These are phyloP conservation scores for Tympanopsis confertula DNA, from an alignment of 2,329 filamentous ascomycete genomes.

Conservation along the genomic window DNA sequence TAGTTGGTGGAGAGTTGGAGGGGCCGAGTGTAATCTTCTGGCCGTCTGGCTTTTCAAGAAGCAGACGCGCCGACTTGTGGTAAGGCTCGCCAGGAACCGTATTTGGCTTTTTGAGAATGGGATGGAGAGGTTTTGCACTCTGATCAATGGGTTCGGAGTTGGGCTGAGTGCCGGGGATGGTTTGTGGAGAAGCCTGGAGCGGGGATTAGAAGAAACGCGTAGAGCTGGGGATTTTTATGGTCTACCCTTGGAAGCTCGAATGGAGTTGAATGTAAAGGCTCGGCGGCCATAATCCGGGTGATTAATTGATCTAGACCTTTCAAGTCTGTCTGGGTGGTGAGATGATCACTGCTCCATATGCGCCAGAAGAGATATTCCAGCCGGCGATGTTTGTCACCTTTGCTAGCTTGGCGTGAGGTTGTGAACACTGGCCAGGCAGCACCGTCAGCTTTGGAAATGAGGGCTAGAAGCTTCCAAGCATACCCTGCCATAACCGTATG, in stretches of 20 bases:
- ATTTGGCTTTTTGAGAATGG: slow-evolving; percentile 1
- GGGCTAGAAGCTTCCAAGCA: background rate
- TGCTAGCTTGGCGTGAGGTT: slow-evolving; percentile 42
- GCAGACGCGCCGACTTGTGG: background rate
- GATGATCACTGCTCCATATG: slow-evolving; percentile 47
- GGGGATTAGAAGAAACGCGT: background rate
- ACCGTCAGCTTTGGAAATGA: background rate
- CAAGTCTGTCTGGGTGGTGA: too few relatives aligned
- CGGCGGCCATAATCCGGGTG: background rate
- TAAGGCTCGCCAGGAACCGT: background rate
- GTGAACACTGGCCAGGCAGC: slow-evolving; percentile 40
- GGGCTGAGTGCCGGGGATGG: background rate
- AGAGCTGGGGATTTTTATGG: background rate
- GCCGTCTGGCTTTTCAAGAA: background rate
- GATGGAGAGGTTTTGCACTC: background rate
- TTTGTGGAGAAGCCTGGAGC: background rate
- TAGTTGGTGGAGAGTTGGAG: background rate
- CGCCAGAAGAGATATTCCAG: slow-evolving; percentile 59
- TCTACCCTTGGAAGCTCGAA: background rate
- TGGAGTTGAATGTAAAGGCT: background rate
- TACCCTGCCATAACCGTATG: background rate
- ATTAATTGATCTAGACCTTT: background rate
- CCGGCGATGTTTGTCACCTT: slow-evolving; percentile 49
- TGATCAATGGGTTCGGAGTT: background rate
- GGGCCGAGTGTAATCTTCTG: background rate